A percentile compares a stretch with the other conserved stretches of the same genome.
Evolutionary conservation across 2,329 filamentous ascomycete species (phyloP).

Genomic region (Botrytis cinerea): DNA sequence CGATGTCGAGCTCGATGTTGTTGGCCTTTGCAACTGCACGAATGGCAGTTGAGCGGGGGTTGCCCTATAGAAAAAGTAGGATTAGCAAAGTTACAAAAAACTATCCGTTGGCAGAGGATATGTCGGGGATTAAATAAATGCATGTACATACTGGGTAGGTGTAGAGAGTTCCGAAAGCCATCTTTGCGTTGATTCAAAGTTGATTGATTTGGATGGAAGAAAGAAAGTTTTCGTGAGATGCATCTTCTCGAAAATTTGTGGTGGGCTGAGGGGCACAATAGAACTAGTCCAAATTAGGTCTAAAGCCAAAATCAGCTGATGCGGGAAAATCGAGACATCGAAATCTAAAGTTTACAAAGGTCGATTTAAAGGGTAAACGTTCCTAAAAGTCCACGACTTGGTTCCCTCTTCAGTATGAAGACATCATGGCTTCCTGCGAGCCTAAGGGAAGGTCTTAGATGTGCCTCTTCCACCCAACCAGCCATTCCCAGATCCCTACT

Average conservation of each 20-base stretch:
- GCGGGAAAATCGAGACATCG: slow-evolving; percentile 19
- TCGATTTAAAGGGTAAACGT: slow-evolving; percentile 12
- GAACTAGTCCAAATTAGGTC: slow-evolving; percentile 6
- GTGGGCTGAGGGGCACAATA: slow-evolving; percentile 9
- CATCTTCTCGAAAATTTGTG: slow-evolving; percentile 22
- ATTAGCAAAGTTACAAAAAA: slow-evolving; percentile 15
- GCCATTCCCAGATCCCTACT: slow-evolving; percentile 23
- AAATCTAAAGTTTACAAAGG: slow-evolving; percentile 15
- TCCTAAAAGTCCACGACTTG: slow-evolving; percentile 4
- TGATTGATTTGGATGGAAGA: slow-evolving; percentile 20
- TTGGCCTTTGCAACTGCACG: slow-evolving; percentile 97
- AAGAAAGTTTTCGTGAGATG: slow-evolving; percentile 24
- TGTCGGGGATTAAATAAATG: neutral
- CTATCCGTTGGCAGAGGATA: neutral
- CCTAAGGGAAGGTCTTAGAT: slow-evolving; percentile 37
- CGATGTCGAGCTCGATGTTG: slow-evolving; percentile 85
- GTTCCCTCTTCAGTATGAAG: slow-evolving; percentile 38
- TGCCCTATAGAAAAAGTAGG: slow-evolving; percentile 59
- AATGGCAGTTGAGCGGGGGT: slow-evolving; percentile 86
- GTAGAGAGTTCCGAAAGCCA: slow-evolving; percentile 99
- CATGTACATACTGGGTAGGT: slow-evolving; percentile 66
- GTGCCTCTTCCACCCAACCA: slow-evolving; percentile 28
- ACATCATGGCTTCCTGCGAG: slow-evolving; percentile 37
- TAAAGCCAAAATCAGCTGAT: slow-evolving; percentile 15
- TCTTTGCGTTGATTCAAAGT: slow-evolving; percentile 45